These are phyloP conservation scores for Xylaria sp. DNA, from an alignment of 2,329 filamentous ascomycete species.

Conservation along the genomic window DNA sequence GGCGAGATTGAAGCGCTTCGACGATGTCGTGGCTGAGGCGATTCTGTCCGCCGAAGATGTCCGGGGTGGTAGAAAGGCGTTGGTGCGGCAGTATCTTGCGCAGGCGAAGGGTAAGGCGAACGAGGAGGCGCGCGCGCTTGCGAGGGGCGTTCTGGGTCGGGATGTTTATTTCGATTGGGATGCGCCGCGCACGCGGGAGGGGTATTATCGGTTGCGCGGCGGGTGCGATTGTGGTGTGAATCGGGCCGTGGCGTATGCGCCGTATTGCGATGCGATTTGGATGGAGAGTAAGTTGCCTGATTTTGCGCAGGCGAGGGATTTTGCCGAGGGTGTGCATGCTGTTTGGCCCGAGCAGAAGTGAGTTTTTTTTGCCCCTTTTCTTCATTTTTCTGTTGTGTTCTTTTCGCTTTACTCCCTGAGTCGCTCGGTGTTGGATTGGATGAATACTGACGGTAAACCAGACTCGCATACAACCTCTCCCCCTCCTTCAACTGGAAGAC, in stretches of 20 bases:
- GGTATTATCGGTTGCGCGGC: conserved; percentile 88
- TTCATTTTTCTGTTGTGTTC: too few relatives aligned
- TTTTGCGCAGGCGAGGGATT: conserved; percentile 84
- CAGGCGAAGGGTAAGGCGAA: conserved; percentile 80
- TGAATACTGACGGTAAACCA: conserved; percentile 33
- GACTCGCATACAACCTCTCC: conserved; percentile 94
- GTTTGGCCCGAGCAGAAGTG: conserved; percentile 96
- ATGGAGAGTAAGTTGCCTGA: conserved; percentile 99
- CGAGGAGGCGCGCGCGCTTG: conserved; percentile 71
- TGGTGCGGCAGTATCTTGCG: conserved; percentile 62
- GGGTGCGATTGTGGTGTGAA: conserved; percentile 89
- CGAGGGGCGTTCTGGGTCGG: conserved; percentile 67
- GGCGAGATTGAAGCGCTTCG: conserved; percentile 80
- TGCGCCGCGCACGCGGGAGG: conserved; percentile 83
- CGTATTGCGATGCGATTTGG: conserved; percentile 95
- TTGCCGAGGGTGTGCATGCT: conserved; percentile 87
- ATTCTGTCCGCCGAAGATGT: conserved; percentile 59
- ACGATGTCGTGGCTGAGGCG: conserved; percentile 78
- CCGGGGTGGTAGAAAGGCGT: conserved; percentile 60
- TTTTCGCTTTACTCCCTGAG: too few relatives aligned
- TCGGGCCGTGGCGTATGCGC: conserved; percentile 84
- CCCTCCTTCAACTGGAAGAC: conserved; percentile 99
- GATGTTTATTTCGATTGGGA: conserved; percentile 96
- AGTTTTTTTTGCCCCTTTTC: conserved; percentile 32
- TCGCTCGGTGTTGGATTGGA: too few relatives aligned